A percentile compares a stretch with the other conserved stretches of the same genome.
phyloP scores from a whole-genome alignment of 2,329 filamentous ascomycete genomes.

The Ophiosphaerella herpotricha region DNA sequence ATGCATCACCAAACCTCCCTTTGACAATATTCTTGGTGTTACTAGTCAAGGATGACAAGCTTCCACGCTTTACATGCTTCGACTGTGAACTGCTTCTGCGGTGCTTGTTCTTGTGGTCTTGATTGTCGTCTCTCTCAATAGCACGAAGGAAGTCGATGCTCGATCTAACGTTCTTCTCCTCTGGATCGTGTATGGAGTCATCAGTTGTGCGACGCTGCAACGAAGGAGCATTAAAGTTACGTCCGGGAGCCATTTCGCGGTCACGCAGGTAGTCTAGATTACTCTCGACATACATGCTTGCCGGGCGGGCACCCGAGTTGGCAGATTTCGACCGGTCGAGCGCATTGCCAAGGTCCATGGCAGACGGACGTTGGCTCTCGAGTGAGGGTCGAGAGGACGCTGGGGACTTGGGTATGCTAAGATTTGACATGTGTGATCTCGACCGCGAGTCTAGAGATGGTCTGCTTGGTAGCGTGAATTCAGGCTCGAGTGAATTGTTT shows the following conservation, averaged over 20 bases:
- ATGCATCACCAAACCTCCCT: slow-evolving; percentile 90
- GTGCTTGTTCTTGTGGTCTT: slow-evolving; percentile 57
- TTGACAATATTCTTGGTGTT: slow-evolving; percentile 82
- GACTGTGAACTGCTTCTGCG: slow-evolving; percentile 60
- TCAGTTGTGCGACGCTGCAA: slow-evolving; percentile 33
- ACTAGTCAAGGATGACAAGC: slow-evolving; percentile 70
- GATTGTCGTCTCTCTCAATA: slow-evolving; percentile 67
- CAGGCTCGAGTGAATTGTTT: slow-evolving; percentile 51
- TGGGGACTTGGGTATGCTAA: slow-evolving; percentile 59
- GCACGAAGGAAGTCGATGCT: slow-evolving; percentile 83
- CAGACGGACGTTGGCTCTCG: slow-evolving; percentile 69
- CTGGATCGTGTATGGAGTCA: slow-evolving; percentile 51
- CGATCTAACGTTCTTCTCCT: slow-evolving; percentile 72
- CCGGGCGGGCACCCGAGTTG: slow-evolving; percentile 71
- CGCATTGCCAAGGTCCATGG: slow-evolving; percentile 63
- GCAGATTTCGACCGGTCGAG: slow-evolving; percentile 65
- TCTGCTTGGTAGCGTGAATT: slow-evolving; percentile 44
- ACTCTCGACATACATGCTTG: slow-evolving; percentile 81
- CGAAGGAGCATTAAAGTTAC: slow-evolving; percentile 38
- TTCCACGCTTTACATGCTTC: slow-evolving; percentile 72
- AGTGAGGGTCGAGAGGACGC: slow-evolving; percentile 69
- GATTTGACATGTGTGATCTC: slow-evolving; percentile 56
- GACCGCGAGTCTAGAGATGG: slow-evolving; percentile 54
- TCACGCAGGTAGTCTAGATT: slow-evolving; percentile 83
- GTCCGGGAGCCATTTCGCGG: slow-evolving; percentile 62